phyloP scores from a whole-genome alignment of 306 rosid species.

The Canavalia ensiformis region DNA sequence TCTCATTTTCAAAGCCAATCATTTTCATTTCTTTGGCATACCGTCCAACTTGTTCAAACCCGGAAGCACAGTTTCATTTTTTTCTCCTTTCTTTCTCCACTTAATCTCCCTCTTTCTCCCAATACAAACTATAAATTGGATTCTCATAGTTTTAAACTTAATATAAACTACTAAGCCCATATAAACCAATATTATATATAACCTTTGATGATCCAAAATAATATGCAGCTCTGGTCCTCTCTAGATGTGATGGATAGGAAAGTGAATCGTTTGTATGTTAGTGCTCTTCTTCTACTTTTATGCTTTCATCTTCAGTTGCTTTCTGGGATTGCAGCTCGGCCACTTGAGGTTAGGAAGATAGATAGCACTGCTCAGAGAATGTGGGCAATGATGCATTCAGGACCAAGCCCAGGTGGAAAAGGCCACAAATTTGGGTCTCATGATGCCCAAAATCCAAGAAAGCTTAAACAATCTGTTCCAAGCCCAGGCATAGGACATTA shows the following conservation, averaged over 20 bases:
- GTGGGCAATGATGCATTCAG: conserved; percentile 56
- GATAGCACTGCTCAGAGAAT: conserved; percentile 6
- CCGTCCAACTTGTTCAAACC: conserved; percentile 5
- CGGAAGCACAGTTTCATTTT: background rate
- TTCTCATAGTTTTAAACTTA: conserved; percentile 1
- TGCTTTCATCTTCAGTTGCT: conserved; percentile 33
- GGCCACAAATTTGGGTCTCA: conserved; percentile 46
- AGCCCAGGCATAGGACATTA: conserved; percentile 57
- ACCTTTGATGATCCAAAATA: conserved; percentile 23
- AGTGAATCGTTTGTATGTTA: conserved; percentile 1
- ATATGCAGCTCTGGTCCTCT: conserved; percentile 13
- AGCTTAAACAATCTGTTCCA: conserved; percentile 48
- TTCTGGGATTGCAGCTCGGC: conserved; percentile 45
- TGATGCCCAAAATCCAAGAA: background rate
- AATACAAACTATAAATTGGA: conserved; percentile 25
- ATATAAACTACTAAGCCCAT: background rate
- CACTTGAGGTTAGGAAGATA: conserved; percentile 24
- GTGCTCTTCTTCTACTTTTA: conserved; percentile 41
- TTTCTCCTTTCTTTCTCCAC: conserved; percentile 29
- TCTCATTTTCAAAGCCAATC: conserved; percentile 33
- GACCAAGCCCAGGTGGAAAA: conserved; percentile 63
- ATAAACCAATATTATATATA: background rate
- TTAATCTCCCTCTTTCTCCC: conserved; percentile 35
- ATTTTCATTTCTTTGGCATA: conserved; percentile 29
- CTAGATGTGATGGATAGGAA: conserved; percentile 36